Evolutionary conservation across 306 rosid species (phyloP).

Genomic region (Glycine soja): DNA sequence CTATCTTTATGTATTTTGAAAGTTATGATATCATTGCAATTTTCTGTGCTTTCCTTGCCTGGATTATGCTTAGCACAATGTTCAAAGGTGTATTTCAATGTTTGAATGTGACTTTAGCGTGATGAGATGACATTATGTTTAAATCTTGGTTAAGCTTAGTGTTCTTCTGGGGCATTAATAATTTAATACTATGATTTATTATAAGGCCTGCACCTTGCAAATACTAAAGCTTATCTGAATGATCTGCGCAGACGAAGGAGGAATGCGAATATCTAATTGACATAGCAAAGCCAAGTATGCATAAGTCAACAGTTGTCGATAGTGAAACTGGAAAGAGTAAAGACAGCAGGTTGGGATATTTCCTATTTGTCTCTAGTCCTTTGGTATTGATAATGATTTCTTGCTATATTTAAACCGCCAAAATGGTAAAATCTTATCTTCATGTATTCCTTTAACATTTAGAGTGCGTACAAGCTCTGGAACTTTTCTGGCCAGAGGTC

Average conservation of each 20-base stretch:
- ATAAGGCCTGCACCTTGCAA: constrained; percentile 31
- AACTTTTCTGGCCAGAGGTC: constrained; percentile 92
- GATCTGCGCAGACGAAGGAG: constrained; percentile 73
- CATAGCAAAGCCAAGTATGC: constrained; percentile 86
- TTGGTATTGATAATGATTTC: constrained; percentile 34
- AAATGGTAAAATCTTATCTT: background rate
- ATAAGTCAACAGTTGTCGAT: constrained; percentile 88
- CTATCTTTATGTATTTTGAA: background rate
- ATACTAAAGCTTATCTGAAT: constrained; percentile 50
- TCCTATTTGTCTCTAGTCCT: constrained; percentile 28
- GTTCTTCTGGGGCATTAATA: constrained; percentile 30
- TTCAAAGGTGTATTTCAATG: constrained; percentile 9
- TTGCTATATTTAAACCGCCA: background rate
- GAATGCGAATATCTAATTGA: constrained; percentile 85
- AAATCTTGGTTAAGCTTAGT: constrained; percentile 19
- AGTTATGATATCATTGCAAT: background rate
- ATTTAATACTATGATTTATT: constrained; percentile 27
- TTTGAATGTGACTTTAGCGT: constrained; percentile 26
- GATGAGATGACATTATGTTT: constrained; percentile 20
- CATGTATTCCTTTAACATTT: background rate
- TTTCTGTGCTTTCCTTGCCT: constrained; percentile 38
- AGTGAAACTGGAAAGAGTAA: constrained; percentile 91
- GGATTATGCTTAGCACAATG: constrained; percentile 18
- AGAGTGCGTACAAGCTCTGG: constrained; percentile 99
- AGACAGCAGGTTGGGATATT: constrained; percentile 86